Base-by-base conservation (phyloP, 2,329 filamentous ascomycete genomes). In the Xylariales sp. region DNA sequence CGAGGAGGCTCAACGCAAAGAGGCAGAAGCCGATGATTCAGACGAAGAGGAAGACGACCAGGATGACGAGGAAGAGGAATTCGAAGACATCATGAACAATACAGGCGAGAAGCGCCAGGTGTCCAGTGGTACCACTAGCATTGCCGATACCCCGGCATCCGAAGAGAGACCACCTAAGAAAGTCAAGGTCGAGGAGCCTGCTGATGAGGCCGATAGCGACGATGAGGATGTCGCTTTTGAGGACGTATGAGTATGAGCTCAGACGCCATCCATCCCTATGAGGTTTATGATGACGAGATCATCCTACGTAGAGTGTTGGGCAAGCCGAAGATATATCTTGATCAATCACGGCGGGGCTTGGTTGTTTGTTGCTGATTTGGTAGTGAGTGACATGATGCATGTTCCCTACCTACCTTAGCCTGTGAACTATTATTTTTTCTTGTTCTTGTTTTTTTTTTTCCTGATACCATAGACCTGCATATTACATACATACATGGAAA, bases 151-250 rank as follows among this genome's bases (percentile, higher is more conserved):
- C 5, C 77, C 77, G 8, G 71, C 73, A 2, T 76, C 76, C 12
- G 75, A 84, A 69, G 79, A 81, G 34, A 77, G 82, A 56, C 81
- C 85, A 10, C 74, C 81, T 2, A 89, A 89, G 79, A 84, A 84
- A 60, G 79, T 84, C 43, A 85, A 84, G 73, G 76, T 87, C 14
- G 85, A 86, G 43, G 78, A 82, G 68, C 79, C 84, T 57, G 62
- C 71, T 3, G 72, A 75, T 30, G 74, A 75, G 7, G 75, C 69
- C 8, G 75, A 78, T 16, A 80, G 72, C 64, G 81, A 81, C 36
- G 77, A 79, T 0, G 81, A 83, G 64, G 81, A 83, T 53, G 58
- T 80, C 50, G 80, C 80, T 3, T 86, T 86, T 66, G 84, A 85
- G 71, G 85, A 86, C 70, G 84, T 79, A 43, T 79, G 64, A 72